Evolutionary conservation across 768 basidiomycete genomes (phyloP).

Genomic region (Suillus decipiens): DNA sequence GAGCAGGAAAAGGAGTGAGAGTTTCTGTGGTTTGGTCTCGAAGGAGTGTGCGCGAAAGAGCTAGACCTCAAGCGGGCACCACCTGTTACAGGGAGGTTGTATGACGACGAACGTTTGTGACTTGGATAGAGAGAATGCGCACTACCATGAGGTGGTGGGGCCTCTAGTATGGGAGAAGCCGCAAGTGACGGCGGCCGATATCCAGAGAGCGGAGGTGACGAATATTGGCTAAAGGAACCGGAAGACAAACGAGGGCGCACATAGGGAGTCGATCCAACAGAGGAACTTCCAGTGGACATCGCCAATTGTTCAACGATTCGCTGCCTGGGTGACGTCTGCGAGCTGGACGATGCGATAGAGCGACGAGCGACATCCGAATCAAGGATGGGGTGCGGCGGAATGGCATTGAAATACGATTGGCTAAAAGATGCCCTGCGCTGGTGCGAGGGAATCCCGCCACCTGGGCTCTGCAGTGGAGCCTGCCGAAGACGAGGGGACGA

Average conservation of each 20-base stretch:
- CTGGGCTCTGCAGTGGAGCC: not conserved
- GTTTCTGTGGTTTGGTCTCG: not conserved
- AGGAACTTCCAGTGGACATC: not conserved
- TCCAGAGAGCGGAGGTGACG: not conserved
- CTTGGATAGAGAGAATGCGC: not conserved
- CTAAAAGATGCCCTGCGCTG: not conserved
- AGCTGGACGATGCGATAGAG: not conserved
- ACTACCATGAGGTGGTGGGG: not conserved
- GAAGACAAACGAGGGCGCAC: not conserved
- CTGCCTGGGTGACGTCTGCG: not conserved
- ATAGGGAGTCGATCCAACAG: not conserved
- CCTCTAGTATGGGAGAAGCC: not conserved
- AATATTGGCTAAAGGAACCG: not conserved
- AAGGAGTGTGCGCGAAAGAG: not conserved
- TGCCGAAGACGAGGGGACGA: slow-evolving; percentile 12
- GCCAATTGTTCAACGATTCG: not conserved
- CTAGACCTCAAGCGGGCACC: not conserved
- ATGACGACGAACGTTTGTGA: not conserved
- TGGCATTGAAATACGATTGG: not conserved
- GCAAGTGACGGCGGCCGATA: slow-evolving; percentile 1
- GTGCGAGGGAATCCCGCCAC: not conserved
- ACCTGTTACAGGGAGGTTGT: not conserved
- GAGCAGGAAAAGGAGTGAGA: not conserved
- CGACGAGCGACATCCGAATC: not conserved
- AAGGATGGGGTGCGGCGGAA: not conserved